Evolutionary conservation across 208 protist species (phyloP), one percentile per base, ranked within the genome.

Genomic region (Wallacemonas sp.): DNA sequence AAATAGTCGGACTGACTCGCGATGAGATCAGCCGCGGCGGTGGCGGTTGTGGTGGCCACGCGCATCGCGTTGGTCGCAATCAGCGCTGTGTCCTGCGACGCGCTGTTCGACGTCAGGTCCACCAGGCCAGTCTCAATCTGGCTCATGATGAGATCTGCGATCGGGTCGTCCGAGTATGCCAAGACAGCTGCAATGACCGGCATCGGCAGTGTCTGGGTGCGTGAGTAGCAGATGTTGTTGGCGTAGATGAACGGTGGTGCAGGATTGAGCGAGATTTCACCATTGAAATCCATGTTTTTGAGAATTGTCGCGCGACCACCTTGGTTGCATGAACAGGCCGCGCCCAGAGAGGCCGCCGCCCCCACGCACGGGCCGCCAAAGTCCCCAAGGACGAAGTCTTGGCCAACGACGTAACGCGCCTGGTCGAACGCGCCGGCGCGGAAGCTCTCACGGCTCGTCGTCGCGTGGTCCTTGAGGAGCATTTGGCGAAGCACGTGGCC

Each of bases 361-460:
- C 42, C 36, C 4, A 38, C 36, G 52, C 71, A 75, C 44, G 27
- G 21, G n/a, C 70, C 80, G 45, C 85, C 80, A 72, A 78, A 91
- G 63, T 85, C 76, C 36, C 78, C 85, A 26, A 86, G 27, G 13
- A 91, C 62, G 33, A 75, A 65, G 70, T 87, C 78, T 4, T 68
- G 57, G 19, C 55, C 68, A 10, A 87, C 50, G 12, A 85, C 44
- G 68, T 84, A 86, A n/a, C 81, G 75, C 15, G 73, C 68, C 54
- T 87, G 85, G 3, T 57, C 3, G 58, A 85, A 85, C 0, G 83
- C 24, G 5, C 59, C 50, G 0, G 17, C 6, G 57, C 55, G 0
- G 59, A 76, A 85, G 13, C 45, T 46, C 2, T 41, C n/a, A 3
- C 61, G 33, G 61, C 48, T 52, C 2, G 21, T 21, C 55, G 76